These are phyloP conservation scores for Lentinula sp. DNA, from an alignment of 768 basidiomycete genomes.

Conservation along the genomic window DNA sequence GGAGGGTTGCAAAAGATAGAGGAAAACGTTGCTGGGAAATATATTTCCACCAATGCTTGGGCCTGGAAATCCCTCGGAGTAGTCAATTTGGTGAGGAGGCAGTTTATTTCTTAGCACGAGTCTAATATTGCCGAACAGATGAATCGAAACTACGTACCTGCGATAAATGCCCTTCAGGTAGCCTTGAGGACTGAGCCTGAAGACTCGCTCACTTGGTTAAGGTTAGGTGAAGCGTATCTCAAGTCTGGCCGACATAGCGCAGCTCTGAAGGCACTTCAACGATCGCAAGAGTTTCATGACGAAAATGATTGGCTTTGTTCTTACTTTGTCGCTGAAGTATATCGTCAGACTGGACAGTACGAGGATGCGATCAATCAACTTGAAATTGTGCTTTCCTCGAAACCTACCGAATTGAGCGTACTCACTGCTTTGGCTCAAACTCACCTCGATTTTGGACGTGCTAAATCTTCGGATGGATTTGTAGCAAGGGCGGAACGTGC, in stretches of 20 bases:
- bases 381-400: slow-evolving; percentile 43
- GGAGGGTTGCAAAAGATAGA: slow-evolving; percentile 40
- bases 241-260: slow-evolving; percentile 85
- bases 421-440: slow-evolving; percentile 66
- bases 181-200: slow-evolving; percentile 72
- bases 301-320: slow-evolving; percentile 71
- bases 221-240: slow-evolving; percentile 88
- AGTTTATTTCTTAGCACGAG: slow-evolving; percentile 5
- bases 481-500: slow-evolving; percentile 68
- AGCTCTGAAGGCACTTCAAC: slow-evolving; percentile 79
- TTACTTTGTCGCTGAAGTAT: slow-evolving; percentile 83
- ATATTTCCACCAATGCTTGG: slow-evolving; percentile 83
- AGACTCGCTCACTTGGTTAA: slow-evolving; percentile 82
- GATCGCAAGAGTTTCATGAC: slow-evolving; percentile 67
- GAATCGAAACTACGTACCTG: slow-evolving; percentile 60
- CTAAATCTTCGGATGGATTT: slow-evolving; percentile 66
- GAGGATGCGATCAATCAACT: slow-evolving; percentile 70
- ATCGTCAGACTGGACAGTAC: slow-evolving; percentile 69
- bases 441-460: slow-evolving; percentile 63
- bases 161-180: slow-evolving; percentile 84
- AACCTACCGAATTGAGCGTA: slow-evolving; percentile 67
- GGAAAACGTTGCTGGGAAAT: slow-evolving; percentile 38
- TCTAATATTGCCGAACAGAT: slow-evolving; percentile 34
- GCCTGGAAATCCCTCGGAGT: slow-evolving; percentile 97
- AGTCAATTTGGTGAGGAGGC: slow-evolving; percentile 72